Evolutionary conservation across 1,139 yeast species (phyloP).

Genomic region (Geotrichum macrosporum): DNA sequence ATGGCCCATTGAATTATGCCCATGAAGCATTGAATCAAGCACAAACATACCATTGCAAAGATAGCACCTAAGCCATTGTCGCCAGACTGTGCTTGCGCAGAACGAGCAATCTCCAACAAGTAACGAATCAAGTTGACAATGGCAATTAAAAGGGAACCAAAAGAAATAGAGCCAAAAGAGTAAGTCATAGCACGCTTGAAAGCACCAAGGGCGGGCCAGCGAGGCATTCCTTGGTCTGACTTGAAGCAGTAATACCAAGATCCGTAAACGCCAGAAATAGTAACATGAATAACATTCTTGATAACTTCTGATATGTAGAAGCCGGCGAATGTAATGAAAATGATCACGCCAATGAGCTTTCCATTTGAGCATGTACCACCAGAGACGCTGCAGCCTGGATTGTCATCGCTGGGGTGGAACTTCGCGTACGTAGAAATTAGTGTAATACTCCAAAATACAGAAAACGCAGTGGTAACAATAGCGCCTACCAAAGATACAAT

Average conservation of each 20-base stretch:
- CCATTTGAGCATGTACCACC: conserved; percentile 67
- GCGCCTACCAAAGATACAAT: conserved; percentile 63
- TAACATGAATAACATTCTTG: conserved; percentile 77
- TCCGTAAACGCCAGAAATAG: conserved; percentile 82
- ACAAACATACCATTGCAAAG: conserved; percentile 50
- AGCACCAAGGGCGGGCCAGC: conserved; percentile 75
- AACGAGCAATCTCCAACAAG: conserved; percentile 46
- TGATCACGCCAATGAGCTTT: conserved; percentile 59
- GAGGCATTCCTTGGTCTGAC: conserved; percentile 78
- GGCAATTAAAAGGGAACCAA: conserved; percentile 80
- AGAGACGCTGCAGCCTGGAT: conserved; percentile 47
- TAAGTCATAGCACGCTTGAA: conserved; percentile 78
- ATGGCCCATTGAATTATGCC: conserved; percentile 73
- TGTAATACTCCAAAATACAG: conserved; percentile 60
- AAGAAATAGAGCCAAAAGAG: conserved; percentile 86
- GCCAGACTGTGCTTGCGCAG: conserved; percentile 47
- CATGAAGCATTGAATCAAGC: conserved; percentile 57
- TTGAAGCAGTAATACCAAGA: conserved; percentile 82
- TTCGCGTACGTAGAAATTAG: conserved; percentile 74
- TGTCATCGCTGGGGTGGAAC: conserved; percentile 50
- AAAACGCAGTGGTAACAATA: conserved; percentile 58
- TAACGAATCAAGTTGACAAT: conserved; percentile 62
- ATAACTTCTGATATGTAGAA: conserved; percentile 81
- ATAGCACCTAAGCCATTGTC: conserved; percentile 45
- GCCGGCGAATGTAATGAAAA: conserved; percentile 79